A percentile compares a stretch with the other conserved stretches of the same genome.
Evolutionary conservation across 192 early-diverging fungal species (phyloP).

Genomic region (Coemansia sp.): DNA sequence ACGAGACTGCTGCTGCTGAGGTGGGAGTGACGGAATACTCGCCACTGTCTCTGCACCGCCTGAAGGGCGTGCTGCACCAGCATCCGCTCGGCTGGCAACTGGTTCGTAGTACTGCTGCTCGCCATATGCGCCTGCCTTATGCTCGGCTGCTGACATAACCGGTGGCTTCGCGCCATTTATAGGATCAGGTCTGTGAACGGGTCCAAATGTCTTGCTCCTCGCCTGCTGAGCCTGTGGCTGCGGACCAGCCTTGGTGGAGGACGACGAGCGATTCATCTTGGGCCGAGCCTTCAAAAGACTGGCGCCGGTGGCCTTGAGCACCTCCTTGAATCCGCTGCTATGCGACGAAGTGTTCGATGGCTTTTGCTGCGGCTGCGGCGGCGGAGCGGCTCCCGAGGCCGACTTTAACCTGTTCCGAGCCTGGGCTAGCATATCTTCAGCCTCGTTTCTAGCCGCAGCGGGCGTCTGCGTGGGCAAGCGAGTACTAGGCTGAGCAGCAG

Average conservation of each 20-base stretch:
- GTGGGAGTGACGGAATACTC: not conserved
- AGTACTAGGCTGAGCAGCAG: conserved; percentile 4
- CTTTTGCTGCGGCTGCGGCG: not conserved
- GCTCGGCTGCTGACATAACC: conserved; percentile 21
- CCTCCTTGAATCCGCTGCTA: conserved; percentile 39
- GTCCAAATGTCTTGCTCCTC: conserved; percentile 18
- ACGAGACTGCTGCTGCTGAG: conserved; percentile 17
- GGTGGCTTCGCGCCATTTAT: not conserved
- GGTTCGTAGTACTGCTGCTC: conserved; percentile 14
- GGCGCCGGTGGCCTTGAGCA: conserved; percentile 45
- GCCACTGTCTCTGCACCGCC: not conserved
- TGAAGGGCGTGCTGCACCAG: not conserved
- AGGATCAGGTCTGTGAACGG: conserved; percentile 35
- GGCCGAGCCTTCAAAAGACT: conserved; percentile 43
- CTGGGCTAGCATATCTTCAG: conserved; percentile 31
- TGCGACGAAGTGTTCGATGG: not conserved
- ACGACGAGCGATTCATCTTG: conserved; percentile 34
- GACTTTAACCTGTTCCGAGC: conserved; percentile 40
- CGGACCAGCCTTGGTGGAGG: conserved; percentile 20
- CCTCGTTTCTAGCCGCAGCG: conserved; percentile 16
- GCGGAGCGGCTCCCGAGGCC: not conserved
- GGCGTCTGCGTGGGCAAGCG: not conserved
- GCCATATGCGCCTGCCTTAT: conserved; percentile 6
- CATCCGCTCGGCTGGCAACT: not conserved
- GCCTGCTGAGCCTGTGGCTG: conserved; percentile 2